Conservation (phyloP, 805 yeast species). For the Metschnikowia henanensis region DNA sequence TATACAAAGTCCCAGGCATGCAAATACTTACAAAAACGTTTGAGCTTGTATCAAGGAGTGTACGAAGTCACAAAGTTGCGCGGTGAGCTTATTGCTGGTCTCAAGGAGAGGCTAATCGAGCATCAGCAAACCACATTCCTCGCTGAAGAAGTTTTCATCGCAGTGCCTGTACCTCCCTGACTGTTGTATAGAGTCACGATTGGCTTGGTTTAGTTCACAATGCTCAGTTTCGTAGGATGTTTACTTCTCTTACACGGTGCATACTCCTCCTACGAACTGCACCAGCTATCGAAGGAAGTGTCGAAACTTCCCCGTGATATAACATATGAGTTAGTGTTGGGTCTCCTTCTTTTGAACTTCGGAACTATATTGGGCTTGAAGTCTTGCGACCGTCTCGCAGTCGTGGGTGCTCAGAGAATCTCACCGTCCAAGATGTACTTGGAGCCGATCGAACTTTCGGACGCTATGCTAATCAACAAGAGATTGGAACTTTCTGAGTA, state of each 20-base stretch:
- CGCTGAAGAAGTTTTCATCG: too few species aligned
- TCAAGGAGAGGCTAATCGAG: too few species aligned
- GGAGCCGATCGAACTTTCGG: conserved; percentile 45
- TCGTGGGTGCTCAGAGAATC: conserved; percentile 27
- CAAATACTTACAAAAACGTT: too few species aligned
- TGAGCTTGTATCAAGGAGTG: too few species aligned
- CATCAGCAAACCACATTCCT: too few species aligned
- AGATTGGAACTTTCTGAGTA: conserved; percentile 47
- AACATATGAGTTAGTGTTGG: conserved; percentile 48
- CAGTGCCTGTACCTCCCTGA: too few species aligned
- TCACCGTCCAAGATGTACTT: conserved; percentile 33
- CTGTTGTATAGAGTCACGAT: neutral
- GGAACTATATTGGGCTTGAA: conserved; percentile 38
- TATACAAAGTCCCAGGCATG: too few species aligned
- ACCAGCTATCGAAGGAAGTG: conserved; percentile 33
- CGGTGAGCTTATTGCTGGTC: too few species aligned
- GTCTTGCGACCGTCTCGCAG: conserved; percentile 13
- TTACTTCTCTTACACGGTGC: conserved; percentile 47
- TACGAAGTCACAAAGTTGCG: too few species aligned
- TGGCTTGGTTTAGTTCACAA: neutral
- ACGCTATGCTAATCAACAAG: conserved; percentile 50
- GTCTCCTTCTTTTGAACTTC: conserved; percentile 42
- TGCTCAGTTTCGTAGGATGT: conserved; percentile 6
- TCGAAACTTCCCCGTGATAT: conserved; percentile 46
- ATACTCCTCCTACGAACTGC: conserved; percentile 54